Conservation (phyloP, 495 filamentous ascomycete genomes). For the Melanomma pulvis-pyrius region DNA sequence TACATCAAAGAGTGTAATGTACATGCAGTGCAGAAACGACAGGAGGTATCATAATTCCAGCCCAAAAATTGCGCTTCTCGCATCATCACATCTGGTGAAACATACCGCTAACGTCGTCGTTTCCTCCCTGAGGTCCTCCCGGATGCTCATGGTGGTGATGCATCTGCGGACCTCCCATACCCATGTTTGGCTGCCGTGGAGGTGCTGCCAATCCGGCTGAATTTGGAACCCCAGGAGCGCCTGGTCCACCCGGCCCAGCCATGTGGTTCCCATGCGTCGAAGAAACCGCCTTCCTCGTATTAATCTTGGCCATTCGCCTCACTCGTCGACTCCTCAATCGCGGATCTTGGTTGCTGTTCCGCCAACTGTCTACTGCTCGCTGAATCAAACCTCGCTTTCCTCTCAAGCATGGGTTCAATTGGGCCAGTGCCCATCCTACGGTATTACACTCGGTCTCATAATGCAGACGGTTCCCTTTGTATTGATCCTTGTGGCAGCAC, state of each 20-base stretch:
- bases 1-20: conserved; percentile 58
- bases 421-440: conserved; percentile 93
- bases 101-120: conserved; percentile 94
- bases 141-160: conserved; percentile 82
- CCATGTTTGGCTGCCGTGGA: conserved; percentile 47
- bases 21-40: conserved; percentile 40
- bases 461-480: conserved; percentile 88
- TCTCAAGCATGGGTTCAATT: conserved; percentile 84
- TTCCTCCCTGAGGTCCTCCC: conserved; percentile 66
- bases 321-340: conserved; percentile 87
- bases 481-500: conserved; percentile 93
- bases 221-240: conserved; percentile 44
- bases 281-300: conserved; percentile 68
- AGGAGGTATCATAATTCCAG: conserved; percentile 38
- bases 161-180: conserved; percentile 67
- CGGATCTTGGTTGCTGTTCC: conserved; percentile 97
- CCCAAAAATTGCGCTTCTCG: conserved; percentile 31
- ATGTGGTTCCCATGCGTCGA: conserved; percentile 56
- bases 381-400: conserved; percentile 96
- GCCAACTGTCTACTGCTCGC: conserved; percentile 95
- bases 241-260: conserved; percentile 55
- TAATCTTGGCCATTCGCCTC: conserved; percentile 92
- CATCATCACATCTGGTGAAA: conserved; percentile 58
- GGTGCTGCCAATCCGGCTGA: conserved; percentile 40
- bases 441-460: conserved; percentile 99